Percentiles rank a stretch among this genome's conserved stretches.
These are phyloP conservation scores for Beauveria medogensis DNA, from an alignment of 2,329 filamentous ascomycete species.

Conservation along the genomic window DNA sequence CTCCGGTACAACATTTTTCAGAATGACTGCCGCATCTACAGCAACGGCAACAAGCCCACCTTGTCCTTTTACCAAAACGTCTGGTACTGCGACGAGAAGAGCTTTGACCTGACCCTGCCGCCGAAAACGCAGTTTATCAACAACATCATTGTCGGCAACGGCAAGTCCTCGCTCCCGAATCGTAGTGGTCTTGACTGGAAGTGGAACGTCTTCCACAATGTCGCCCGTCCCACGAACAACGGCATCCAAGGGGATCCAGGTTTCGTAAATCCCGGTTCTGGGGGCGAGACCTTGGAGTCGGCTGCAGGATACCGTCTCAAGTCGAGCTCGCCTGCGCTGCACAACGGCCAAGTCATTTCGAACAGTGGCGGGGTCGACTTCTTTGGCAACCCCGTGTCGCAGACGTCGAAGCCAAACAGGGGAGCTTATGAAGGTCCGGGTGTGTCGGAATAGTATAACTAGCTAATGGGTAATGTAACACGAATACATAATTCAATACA, in stretches of 20 bases:
- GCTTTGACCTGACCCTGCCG: conserved; percentile 17
- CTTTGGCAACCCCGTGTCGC: conserved; percentile 15
- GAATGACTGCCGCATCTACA: conserved; percentile 19
- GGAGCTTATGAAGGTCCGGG: conserved; percentile 17
- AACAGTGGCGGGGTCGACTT: conserved; percentile 17
- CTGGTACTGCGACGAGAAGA: conserved; percentile 17
- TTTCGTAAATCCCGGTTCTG: conserved; percentile 13
- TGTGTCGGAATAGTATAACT: not conserved
- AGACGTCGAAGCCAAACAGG: conserved; percentile 13
- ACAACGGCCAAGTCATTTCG: conserved; percentile 13
- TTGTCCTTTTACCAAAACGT: conserved; percentile 21
- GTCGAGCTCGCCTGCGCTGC: conserved; percentile 14
- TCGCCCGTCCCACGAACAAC: conserved; percentile 12
- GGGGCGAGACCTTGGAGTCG: conserved; percentile 8
- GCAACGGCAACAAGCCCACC: conserved; percentile 16
- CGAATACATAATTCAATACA: not conserved
- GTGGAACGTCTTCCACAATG: conserved; percentile 18
- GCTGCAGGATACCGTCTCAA: conserved; percentile 15
- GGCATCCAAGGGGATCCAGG: conserved; percentile 14
- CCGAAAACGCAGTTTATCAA: conserved; percentile 16
- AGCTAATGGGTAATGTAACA: not conserved
- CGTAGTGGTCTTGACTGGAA: conserved; percentile 15
- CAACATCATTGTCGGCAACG: conserved; percentile 20
- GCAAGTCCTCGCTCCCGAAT: conserved; percentile 14
- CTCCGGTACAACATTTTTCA: conserved; percentile 21